These are phyloP conservation scores for Phytopythium helicoides DNA, from an alignment of 352 stramenopile genomes.

Conservation along the genomic window DNA sequence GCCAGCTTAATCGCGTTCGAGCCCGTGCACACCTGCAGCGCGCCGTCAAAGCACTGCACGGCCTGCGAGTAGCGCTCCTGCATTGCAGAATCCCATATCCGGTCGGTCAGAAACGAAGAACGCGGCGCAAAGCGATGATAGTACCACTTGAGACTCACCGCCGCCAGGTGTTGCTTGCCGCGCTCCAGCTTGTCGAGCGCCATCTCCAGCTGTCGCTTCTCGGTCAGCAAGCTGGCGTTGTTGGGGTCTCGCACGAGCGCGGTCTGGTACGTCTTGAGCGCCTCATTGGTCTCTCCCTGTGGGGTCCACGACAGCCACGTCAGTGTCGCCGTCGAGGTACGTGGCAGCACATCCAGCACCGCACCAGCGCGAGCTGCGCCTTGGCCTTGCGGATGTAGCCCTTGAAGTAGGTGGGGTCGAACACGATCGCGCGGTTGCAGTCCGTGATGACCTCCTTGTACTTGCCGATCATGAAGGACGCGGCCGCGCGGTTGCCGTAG, in stretches of 20 bases:
- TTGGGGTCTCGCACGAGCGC: conserved; percentile 76
- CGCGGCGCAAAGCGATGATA: too few relatives aligned
- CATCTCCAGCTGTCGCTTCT: conserved; percentile 80
- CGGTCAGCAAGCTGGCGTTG: conserved; percentile 67
- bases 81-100: background rate
- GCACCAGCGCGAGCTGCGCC: conserved; percentile 74
- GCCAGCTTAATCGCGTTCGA: conserved; percentile 70
- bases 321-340: too few relatives aligned
- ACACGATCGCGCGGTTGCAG: conserved; percentile 88
- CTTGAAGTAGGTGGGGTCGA: conserved; percentile 89
- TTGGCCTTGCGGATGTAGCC: conserved; percentile 91
- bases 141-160: conserved; percentile 30
- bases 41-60: conserved; percentile 68
- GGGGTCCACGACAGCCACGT: background rate
- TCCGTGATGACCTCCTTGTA: conserved; percentile 90
- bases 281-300: conserved; percentile 65
- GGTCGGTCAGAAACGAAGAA: too few relatives aligned
- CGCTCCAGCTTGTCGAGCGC: conserved; percentile 77
- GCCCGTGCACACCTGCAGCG: conserved; percentile 63
- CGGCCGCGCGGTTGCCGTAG: conserved; percentile 90
- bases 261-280: conserved; percentile 75
- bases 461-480: conserved; percentile 88
- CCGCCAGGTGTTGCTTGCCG: conserved; percentile 64
- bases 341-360: too few relatives aligned
- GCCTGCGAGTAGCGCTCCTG: conserved; percentile 69